A percentile compares a stretch with the other conserved stretches of the same genome.
phyloP scores from a whole-genome alignment of 441 rosid genomes.

The Hura crepitans region DNA sequence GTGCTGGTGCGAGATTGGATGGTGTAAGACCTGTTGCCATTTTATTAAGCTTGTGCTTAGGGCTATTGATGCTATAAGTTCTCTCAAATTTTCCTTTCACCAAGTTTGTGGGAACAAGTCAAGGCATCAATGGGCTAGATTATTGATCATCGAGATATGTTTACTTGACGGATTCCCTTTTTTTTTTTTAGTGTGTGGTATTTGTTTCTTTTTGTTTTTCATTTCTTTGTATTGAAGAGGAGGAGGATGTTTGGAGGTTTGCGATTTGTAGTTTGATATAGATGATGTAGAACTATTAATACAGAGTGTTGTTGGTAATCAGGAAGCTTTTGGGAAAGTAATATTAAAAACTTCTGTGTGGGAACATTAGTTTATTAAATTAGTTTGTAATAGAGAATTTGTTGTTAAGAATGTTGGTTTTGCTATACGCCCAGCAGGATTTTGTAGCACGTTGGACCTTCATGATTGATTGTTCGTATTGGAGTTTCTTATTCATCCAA shows the following conservation, averaged over 20 bases:
- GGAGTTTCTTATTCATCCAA: no score
- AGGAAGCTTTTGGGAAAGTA: constrained; percentile 16
- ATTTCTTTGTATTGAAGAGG: constrained; percentile 1
- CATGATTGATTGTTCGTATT: no score
- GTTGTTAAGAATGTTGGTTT: no score
- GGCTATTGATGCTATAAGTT: constrained; percentile 46
- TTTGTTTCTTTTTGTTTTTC: constrained; percentile 12
- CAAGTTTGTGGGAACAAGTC: constrained; percentile 32
- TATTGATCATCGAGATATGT: constrained; percentile 24
- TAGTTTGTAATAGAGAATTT: not conserved
- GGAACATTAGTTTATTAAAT: not conserved
- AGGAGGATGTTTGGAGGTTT: constrained; percentile 16
- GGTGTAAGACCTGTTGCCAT: constrained; percentile 37
- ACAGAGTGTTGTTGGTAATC: constrained; percentile 6
- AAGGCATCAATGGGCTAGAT: constrained; percentile 19
- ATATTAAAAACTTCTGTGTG: constrained; percentile 4
- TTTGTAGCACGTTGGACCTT: no score
- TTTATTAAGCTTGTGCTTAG: constrained; percentile 47
- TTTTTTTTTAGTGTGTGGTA: constrained; percentile 5
- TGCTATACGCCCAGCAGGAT: no score
- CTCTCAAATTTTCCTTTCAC: constrained; percentile 6
- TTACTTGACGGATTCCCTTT: constrained; percentile 8
- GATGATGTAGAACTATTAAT: constrained; percentile 22
- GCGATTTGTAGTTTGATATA: constrained; percentile 17
- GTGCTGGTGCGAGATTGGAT: constrained; percentile 37